phyloP scores from a whole-genome alignment of 139 green algal genomes.

The Axilococcus clingmanii region DNA sequence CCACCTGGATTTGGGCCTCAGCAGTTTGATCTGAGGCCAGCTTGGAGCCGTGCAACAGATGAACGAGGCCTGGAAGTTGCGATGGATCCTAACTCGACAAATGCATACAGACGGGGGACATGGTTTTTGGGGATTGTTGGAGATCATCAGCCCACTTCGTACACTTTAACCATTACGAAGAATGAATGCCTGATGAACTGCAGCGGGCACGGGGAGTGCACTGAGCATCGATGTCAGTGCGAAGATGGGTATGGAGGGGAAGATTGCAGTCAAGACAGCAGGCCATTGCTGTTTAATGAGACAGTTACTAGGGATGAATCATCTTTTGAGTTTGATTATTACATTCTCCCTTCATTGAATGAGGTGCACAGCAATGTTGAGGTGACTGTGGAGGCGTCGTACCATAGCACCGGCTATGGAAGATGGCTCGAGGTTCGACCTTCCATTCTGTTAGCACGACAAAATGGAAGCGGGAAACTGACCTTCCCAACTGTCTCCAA shows the following conservation, averaged over 20 bases:
- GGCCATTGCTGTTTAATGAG: background rate
- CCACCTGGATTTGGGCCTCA: slow-evolving; percentile 2
- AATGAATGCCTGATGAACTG: slow-evolving; percentile 37
- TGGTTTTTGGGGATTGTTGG: slow-evolving; percentile 20
- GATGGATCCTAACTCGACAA: background rate
- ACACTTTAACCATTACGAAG: slow-evolving; percentile 25
- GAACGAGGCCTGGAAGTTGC: slow-evolving; percentile 7
- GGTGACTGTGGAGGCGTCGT: slow-evolving; percentile 22
- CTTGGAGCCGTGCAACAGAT: background rate
- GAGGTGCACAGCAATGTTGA: slow-evolving; percentile 26
- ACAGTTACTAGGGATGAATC: background rate
- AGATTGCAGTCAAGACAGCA: slow-evolving; percentile 20
- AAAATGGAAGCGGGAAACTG: too few species aligned
- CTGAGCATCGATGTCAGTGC: slow-evolving; percentile 9
- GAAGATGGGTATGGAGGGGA: slow-evolving; percentile 15
- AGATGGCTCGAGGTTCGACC: too few species aligned
- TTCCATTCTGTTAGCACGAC: too few species aligned
- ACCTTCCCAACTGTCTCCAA: too few species aligned
- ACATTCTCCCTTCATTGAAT: slow-evolving; percentile 19
- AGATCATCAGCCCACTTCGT: slow-evolving; percentile 9
- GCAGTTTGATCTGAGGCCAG: slow-evolving; percentile 16
- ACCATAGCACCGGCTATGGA: too few species aligned
- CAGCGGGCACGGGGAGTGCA: slow-evolving; percentile 24
- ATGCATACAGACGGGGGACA: background rate
- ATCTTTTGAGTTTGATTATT: slow-evolving; percentile 36